phyloP scores from a whole-genome alignment of 768 basidiomycete species.

The Rhodotorula kratochvilovae region DNA sequence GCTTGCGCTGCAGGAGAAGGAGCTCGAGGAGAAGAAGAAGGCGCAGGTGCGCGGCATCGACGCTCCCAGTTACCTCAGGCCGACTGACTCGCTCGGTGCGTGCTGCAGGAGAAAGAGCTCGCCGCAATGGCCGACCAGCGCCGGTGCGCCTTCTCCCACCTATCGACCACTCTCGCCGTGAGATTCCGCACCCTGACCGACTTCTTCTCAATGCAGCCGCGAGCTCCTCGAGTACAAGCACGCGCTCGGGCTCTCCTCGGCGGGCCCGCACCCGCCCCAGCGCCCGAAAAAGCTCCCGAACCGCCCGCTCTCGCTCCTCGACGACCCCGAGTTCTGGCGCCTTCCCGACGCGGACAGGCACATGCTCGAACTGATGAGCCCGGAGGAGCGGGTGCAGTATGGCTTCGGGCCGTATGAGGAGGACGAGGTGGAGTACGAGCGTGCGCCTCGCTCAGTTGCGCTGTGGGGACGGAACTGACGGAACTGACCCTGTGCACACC shows the following conservation, averaged over 20 bases:
- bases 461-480: background rate
- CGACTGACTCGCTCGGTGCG: background rate
- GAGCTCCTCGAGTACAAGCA: slow-evolving; percentile 24
- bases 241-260: slow-evolving; percentile 3
- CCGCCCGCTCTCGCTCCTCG: background rate
- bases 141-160: background rate
- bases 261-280: background rate
- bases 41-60: background rate
- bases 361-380: background rate
- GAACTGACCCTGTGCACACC: background rate
- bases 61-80: no score
- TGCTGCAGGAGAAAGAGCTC: background rate
- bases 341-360: background rate
- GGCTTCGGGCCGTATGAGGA: slow-evolving; percentile 18
- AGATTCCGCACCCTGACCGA: background rate
- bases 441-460: background rate
- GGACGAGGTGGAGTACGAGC: background rate
- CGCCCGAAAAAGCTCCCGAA: background rate
- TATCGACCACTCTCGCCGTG: no score
- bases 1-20: slow-evolving; percentile 8
- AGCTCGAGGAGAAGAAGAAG: slow-evolving; percentile 10
- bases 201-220: background rate
- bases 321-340: slow-evolving; percentile 19
- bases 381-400: background rate
- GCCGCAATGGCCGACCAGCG: background rate